These are phyloP conservation scores for Candida ascalaphidarum DNA, from an alignment of 805 yeast genomes.

Conservation along the genomic window DNA sequence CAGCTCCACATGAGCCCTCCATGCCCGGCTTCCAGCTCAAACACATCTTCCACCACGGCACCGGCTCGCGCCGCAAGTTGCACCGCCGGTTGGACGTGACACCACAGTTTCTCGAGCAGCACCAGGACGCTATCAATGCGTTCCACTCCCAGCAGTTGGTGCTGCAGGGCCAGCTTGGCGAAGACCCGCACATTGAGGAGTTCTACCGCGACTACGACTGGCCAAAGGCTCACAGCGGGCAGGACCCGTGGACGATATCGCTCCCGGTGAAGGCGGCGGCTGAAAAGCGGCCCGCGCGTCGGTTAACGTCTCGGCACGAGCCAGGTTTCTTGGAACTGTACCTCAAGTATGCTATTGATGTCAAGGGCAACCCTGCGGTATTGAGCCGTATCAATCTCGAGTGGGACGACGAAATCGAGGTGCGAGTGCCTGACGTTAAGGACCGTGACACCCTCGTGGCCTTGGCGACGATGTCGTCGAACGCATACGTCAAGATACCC, in stretches of 20 bases:
- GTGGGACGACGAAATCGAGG: slow-evolving; percentile 48
- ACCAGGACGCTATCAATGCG: slow-evolving; percentile 2
- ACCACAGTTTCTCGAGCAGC: slow-evolving; percentile 20
- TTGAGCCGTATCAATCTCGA: slow-evolving; percentile 40
- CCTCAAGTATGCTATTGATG: slow-evolving; percentile 44
- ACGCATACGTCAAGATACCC: slow-evolving; percentile 82
- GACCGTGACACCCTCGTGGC: slow-evolving; percentile 68
- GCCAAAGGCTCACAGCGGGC: slow-evolving; percentile 20
- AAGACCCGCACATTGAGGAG: slow-evolving; percentile 3
- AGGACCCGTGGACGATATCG: slow-evolving; percentile 31
- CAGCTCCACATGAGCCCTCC: too few relatives aligned
- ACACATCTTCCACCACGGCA: slow-evolving; percentile 57
- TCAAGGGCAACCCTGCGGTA: slow-evolving; percentile 26
- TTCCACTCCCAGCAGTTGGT: neutral
- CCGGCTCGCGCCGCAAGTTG: slow-evolving; percentile 27
- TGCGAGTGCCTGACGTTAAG: slow-evolving; percentile 62
- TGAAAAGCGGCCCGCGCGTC: slow-evolving; percentile 10
- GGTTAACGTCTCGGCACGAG: slow-evolving; percentile 29
- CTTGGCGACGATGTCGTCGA: slow-evolving; percentile 78
- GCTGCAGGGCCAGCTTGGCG: slow-evolving; percentile 1
- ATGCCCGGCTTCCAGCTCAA: slow-evolving; percentile 31
- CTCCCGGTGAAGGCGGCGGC: slow-evolving; percentile 18
- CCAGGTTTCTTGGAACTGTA: slow-evolving; percentile 65
- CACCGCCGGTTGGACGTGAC: slow-evolving; percentile 49
- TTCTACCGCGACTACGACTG: slow-evolving; percentile 19